Evolutionary conservation across 352 stramenopile species (phyloP), one percentile per base, ranked within the genome.

Genomic region (Globisporangium emineosum): DNA sequence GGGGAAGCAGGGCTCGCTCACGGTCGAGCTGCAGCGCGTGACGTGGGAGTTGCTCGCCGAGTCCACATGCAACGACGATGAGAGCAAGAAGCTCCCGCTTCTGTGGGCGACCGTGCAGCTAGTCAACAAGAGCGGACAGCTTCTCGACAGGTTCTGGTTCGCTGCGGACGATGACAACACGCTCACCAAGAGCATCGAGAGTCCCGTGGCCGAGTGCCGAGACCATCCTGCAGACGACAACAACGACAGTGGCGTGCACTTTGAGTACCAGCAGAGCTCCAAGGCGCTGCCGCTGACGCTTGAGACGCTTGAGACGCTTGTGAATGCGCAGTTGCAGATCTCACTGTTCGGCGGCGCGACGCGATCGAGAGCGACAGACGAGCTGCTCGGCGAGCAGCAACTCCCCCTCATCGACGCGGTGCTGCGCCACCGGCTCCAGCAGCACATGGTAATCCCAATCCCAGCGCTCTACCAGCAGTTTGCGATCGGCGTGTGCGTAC

Each of bases 241-340:
- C 37, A 47, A 5, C 40, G 56, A 49, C 1, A 13, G 35, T 3
- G 33, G 27, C 0, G 56, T 54, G 57, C 40, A 49, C 25, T 54
- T 86, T 9, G 63, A 67, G 43, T 91, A 89, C 67, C 60, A 54
- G n/a, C 82, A 91, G 52, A 78, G 65, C 60, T 90, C 82, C 0
- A 72, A 68, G 25, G 43, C 76, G 0, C 49, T 91, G 6, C 49
- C 57, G 10, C 61, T 90, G 29, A 75, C 70, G 6, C 64, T 42
- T 2, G 72, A 69, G 3, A 60, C 70, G 49, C 62, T 89, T 37
- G 67, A 75, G 47, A 71, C 76, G 49, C 66, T 91, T 37, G 45
- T 76, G 30, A 51, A 74, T 8, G 63, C 77, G n/a, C 61, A 73
- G 25, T 50, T 90, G 27, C 42, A 69, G 9, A 45, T 90, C 13